phyloP scores from a whole-genome alignment of 352 stramenopile species.

The Phytophthora litchii region DNA sequence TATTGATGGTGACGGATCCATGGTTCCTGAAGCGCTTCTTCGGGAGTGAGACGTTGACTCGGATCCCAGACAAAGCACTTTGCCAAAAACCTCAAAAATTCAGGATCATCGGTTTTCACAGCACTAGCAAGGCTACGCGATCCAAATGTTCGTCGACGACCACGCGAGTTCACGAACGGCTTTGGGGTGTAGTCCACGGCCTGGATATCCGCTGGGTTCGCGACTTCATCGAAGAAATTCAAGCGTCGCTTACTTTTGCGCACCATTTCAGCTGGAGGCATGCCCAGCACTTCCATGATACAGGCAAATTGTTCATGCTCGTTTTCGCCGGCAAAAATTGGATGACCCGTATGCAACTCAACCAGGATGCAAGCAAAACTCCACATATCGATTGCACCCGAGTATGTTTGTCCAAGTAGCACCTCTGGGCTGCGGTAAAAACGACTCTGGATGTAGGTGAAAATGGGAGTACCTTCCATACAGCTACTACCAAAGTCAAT shows the following conservation, averaged over 20 bases:
- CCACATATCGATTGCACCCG: conserved; percentile 89
- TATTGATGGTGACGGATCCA: conserved; percentile 46
- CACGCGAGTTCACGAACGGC: conserved; percentile 66
- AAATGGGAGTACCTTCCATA: conserved; percentile 88
- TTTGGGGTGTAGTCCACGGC: conserved; percentile 43
- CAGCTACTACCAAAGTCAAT: conserved; percentile 99
- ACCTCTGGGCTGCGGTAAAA: conserved; percentile 99
- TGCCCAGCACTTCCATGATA: conserved; percentile 82
- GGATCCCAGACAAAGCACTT: conserved; percentile 80
- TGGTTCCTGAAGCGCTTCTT: conserved; percentile 61
- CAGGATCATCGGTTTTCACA: conserved; percentile 51
- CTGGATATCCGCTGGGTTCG: conserved; percentile 13
- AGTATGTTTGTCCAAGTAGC: conserved; percentile 92
- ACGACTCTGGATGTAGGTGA: conserved; percentile 97
- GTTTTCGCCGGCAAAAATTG: conserved; percentile 87
- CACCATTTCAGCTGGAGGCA: conserved; percentile 53
- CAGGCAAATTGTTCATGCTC: conserved; percentile 85
- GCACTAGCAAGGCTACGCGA: conserved; percentile 42
- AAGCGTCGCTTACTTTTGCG: conserved; percentile 56
- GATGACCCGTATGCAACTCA: conserved; percentile 81
- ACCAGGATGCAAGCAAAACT: conserved; percentile 88
- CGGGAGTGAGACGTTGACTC: conserved; percentile 55
- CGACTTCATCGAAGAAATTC: conserved; percentile 71
- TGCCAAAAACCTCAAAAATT: conserved; percentile 64
- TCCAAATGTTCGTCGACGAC: conserved; percentile 49